A percentile compares a stretch with the other conserved stretches of the same genome.
phyloP scores from a whole-genome alignment of 345 rosid genomes.

The Aegle marmelos region DNA sequence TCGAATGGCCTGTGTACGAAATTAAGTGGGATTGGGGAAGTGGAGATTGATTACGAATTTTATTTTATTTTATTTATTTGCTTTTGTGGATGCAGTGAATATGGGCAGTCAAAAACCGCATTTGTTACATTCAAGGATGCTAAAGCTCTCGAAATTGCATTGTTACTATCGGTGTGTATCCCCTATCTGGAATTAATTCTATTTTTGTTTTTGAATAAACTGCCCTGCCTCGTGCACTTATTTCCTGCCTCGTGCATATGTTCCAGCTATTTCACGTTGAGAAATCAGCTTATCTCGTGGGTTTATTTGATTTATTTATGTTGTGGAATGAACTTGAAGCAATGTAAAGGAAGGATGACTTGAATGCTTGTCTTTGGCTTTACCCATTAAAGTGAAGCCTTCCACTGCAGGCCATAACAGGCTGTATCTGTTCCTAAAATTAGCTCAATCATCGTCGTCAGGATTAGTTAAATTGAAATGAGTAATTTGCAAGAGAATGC shows the following conservation, averaged over 20 bases:
- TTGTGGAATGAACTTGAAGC: slow-evolving; percentile 7
- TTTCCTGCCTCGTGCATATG: neutral
- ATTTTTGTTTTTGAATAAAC: neutral
- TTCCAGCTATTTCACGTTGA: slow-evolving; percentile 2
- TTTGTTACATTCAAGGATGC: slow-evolving; percentile 87
- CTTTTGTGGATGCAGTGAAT: slow-evolving; percentile 44
- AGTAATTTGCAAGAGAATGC: slow-evolving; percentile 4
- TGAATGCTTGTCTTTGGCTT: slow-evolving; percentile 9
- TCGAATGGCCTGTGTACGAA: neutral
- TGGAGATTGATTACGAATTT: slow-evolving; percentile 2
- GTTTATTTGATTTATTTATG: neutral
- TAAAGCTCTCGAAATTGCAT: slow-evolving; percentile 87
- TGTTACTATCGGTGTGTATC: slow-evolving; percentile 62
- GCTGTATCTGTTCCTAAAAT: slow-evolving; percentile 9
- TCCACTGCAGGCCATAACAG: neutral
- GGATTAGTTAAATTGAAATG: slow-evolving; percentile 2
- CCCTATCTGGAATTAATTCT: neutral
- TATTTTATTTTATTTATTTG: neutral
- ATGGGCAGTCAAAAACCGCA: slow-evolving; percentile 50
- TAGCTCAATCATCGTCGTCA: neutral
- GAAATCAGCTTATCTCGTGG: neutral
- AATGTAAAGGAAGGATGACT: neutral
- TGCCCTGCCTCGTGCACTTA: neutral
- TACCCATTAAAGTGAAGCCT: neutral
- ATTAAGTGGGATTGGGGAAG: neutral